Conservation (phyloP, 208 protist genomes). For the Spongospora subterranea region DNA sequence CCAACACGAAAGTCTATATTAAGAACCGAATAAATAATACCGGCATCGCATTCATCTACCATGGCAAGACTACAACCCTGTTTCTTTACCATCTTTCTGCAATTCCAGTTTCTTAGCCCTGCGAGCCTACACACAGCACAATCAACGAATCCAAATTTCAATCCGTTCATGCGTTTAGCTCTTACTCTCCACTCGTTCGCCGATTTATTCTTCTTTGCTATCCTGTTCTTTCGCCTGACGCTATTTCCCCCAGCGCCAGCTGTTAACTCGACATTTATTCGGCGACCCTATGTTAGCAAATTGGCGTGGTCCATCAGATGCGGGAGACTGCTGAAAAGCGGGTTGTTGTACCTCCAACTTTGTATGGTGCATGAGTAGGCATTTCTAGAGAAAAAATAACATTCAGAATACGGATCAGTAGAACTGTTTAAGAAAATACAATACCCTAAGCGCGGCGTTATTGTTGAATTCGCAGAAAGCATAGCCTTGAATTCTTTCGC, state of each 20-base stretch:
- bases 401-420: neutral
- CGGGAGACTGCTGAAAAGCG: neutral
- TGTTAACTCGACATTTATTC: conserved; percentile 33
- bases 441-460: neutral
- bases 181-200: conserved; percentile 38
- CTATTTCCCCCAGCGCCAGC: conserved; percentile 16
- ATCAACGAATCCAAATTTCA: too few relatives aligned
- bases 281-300: neutral
- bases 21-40: too few relatives aligned
- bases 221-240: neutral
- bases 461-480: conserved; percentile 35
- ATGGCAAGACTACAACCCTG: too few relatives aligned
- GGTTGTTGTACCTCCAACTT: neutral
- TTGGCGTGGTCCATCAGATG: neutral
- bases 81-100: too few relatives aligned
- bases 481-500: neutral
- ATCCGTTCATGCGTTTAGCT: too few relatives aligned
- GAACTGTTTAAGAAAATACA: neutral
- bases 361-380: conserved; percentile 2
- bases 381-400: conserved; percentile 11
- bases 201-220: neutral
- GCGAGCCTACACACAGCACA: too few relatives aligned
- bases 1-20: too few relatives aligned
- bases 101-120: too few relatives aligned
- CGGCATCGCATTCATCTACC: too few relatives aligned